Conservation (phyloP, 805 yeast genomes). For the Saccharomycopsis babjevae region DNA sequence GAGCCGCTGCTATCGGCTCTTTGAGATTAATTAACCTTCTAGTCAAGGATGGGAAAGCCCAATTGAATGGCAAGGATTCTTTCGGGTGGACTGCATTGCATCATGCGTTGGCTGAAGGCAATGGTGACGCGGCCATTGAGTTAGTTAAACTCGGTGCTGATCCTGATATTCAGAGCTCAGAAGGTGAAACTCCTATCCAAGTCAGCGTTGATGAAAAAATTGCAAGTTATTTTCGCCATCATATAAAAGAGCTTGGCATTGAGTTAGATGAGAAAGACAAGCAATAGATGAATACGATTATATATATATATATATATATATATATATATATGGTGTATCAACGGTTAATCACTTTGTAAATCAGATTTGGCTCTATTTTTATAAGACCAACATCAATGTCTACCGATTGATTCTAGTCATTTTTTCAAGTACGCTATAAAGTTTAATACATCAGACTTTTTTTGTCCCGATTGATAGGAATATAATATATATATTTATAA, state of each 20-base stretch:
- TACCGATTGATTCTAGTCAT: no score
- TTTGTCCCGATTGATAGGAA: no score
- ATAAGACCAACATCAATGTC: no score
- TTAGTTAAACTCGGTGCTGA: constrained; percentile 65
- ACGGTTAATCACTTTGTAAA: background rate
- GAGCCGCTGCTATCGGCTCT: constrained; percentile 78
- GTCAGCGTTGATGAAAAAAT: constrained; percentile 49
- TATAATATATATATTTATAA: background rate
- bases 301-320: no score
- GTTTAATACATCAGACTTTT: no score
- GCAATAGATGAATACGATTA: no score
- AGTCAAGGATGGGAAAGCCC: constrained; percentile 42
- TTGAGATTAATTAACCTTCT: constrained; percentile 45
- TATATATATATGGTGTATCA: background rate
- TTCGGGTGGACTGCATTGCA: constrained; percentile 79
- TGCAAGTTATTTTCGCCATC: constrained; percentile 27
- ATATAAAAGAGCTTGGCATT: constrained; percentile 7
- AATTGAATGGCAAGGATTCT: constrained; percentile 56
- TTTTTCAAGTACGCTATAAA: no score
- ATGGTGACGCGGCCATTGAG: constrained; percentile 59
- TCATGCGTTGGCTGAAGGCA: constrained; percentile 87
- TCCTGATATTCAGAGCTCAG: constrained; percentile 32
- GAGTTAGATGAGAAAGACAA: background rate
- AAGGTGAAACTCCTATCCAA: constrained; percentile 44
- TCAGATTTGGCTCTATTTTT: no score